phyloP scores from a whole-genome alignment of 2,329 filamentous ascomycete species.

The Pseudogymnoascus destructans region DNA sequence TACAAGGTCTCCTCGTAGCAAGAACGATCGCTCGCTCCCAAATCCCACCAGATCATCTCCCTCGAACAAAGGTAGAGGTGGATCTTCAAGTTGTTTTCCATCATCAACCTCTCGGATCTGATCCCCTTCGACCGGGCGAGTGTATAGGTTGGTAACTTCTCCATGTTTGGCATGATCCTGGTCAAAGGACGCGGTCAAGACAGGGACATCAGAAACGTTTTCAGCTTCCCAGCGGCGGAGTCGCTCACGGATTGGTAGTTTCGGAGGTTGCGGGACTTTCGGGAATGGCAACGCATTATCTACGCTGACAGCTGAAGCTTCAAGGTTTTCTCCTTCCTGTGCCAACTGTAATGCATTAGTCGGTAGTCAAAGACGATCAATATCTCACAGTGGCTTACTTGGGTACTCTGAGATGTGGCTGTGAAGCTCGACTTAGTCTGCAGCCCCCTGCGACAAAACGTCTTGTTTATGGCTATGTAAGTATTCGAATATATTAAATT shows the following conservation, averaged over 20 bases:
- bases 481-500: neutral
- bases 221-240: conserved; percentile 1
- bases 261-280: neutral
- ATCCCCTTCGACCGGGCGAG: neutral
- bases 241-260: conserved; percentile 5
- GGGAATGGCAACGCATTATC: neutral
- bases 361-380: neutral
- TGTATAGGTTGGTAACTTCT: neutral
- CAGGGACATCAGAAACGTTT: neutral
- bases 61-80: conserved; percentile 26
- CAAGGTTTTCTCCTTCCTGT: neutral
- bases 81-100: neutral
- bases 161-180: neutral
- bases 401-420: neutral
- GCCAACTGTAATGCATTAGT: neutral
- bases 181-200: neutral
- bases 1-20: conserved; percentile 26
- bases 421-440: neutral
- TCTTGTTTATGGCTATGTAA: neutral
- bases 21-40: conserved; percentile 21
- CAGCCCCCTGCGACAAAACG: neutral
- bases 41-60: conserved; percentile 37
- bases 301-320: neutral
- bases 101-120: neutral
- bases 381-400: neutral